phyloP scores from a whole-genome alignment of 441 rosid genomes.

The Populus hybrid region DNA sequence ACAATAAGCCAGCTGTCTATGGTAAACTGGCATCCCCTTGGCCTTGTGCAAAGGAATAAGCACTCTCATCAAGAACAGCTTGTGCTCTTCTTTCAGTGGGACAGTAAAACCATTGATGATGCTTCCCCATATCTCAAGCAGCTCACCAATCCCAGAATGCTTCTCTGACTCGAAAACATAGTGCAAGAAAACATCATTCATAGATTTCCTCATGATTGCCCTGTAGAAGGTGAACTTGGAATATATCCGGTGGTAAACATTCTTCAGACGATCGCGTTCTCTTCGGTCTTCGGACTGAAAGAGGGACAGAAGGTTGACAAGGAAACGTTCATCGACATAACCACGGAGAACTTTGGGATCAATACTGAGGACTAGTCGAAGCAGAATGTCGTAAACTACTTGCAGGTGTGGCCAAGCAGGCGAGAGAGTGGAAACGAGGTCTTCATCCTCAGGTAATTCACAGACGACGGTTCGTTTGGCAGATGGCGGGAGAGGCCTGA shows the following conservation, averaged over 20 bases:
- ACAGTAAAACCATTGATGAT: constrained; percentile 60
- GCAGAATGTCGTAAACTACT: constrained; percentile 44
- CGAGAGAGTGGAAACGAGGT: constrained; percentile 19
- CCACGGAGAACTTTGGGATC: constrained; percentile 41
- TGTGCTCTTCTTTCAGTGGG: constrained; percentile 59
- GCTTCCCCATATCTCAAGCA: constrained; percentile 64
- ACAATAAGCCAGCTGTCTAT: constrained; percentile 48
- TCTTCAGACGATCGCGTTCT: constrained; percentile 54
- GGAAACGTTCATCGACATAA: constrained; percentile 35
- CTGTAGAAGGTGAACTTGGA: constrained; percentile 42
- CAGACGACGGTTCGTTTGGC: constrained; percentile 11
- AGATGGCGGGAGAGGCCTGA: constrained; percentile 52
- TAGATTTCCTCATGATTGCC: constrained; percentile 53
- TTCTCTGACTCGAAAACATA: constrained; percentile 41
- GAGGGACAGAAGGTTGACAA: constrained; percentile 38
- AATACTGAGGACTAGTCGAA: constrained; percentile 26
- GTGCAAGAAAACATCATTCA: constrained; percentile 47
- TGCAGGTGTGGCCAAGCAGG: constrained; percentile 54
- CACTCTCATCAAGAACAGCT: constrained; percentile 49
- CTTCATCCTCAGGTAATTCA: constrained; percentile 43
- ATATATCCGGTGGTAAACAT: constrained; percentile 51
- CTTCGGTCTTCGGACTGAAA: constrained; percentile 61
- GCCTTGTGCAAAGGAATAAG: constrained; percentile 58
- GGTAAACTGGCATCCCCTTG: constrained; percentile 40
- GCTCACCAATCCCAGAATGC: constrained; percentile 45